phyloP scores from a whole-genome alignment of 192 early-diverging fungal species.

The Allomyces arbusculus region DNA sequence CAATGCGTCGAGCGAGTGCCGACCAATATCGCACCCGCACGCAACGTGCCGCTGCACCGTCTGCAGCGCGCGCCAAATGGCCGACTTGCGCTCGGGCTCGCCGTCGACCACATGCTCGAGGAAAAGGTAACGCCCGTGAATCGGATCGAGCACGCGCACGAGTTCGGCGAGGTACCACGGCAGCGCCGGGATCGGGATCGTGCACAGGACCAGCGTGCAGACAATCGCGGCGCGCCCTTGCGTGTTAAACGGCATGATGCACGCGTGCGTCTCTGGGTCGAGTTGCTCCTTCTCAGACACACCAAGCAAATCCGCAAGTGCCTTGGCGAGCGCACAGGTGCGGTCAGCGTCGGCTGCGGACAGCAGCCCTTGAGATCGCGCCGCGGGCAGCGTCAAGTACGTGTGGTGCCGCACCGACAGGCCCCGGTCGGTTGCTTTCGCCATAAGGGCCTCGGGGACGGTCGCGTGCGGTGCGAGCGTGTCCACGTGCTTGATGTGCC shows the following conservation, averaged over 20 bases:
- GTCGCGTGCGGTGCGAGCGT: neutral
- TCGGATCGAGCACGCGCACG: neutral
- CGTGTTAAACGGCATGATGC: neutral
- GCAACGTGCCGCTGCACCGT: neutral
- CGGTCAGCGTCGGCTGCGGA: neutral
- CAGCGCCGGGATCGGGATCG: neutral
- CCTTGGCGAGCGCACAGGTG: neutral
- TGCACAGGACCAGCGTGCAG: neutral
- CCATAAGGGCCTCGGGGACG: neutral
- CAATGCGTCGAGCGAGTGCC: neutral
- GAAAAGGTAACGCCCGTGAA: neutral
- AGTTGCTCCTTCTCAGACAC: neutral
- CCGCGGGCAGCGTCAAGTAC: neutral
- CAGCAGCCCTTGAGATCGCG: neutral
- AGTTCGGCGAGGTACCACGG: neutral
- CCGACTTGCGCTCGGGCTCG: neutral
- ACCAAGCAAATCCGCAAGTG: neutral
- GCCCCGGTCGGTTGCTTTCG: neutral
- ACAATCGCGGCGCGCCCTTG: neutral
- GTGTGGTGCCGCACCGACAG: neutral
- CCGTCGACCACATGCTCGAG: neutral
- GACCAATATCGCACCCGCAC: neutral
- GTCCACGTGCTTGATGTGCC: neutral
- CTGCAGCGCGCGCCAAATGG: neutral
- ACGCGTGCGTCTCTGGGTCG: neutral